Evolutionary conservation across 2,329 filamentous ascomycete genomes (phyloP), one percentile per base, ranked within the genome.

Genomic region (Purpureocillium takamizusanense): DNA sequence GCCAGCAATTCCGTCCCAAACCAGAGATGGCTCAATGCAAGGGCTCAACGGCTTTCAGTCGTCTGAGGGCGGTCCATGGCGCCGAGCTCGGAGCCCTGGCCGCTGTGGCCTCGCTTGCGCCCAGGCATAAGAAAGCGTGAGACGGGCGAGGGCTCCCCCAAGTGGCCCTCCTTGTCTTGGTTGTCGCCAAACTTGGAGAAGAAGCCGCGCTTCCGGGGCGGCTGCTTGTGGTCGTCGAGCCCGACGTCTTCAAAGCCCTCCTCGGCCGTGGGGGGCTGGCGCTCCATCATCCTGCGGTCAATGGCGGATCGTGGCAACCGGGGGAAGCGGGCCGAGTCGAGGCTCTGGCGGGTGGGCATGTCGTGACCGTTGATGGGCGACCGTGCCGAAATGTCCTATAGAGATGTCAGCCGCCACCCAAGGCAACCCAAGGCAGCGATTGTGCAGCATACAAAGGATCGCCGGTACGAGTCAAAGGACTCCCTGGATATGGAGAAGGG

Each of bases 401-500:
- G 36, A 28, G 37, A 11, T n/a, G 14, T 16, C 29, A 18, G 16
- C 27, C 32, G 46, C 56, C 17, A 54, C 50, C 43, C 17, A n/a
- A n/a, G n/a, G 7, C 9, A 3, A 23, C 6, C 21, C 30, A 30
- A 18, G 11, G 21, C 3, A 6, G 12, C 9, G 14, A 8, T 12
- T 4, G 14, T 12, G 16, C 15, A 12, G 70, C 83, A 51, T 74
- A 95, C 90, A 67, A 97, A 97, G 46, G 89, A 95, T 53, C 92
- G 80, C 46, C 92, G 76, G 64, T 97, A 97, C 3, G 89, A 95
- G 59, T 97, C 92, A 55, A 97, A 97, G 2, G 89, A 95, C 65
- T 97, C 92, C 53, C 90, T 78, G 29, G 89, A 95, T 58, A 97
- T 97, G 46, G 84, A 87, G 59, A 97, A 97, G 12, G 84, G 88